These are phyloP conservation scores for Cryphonectria naterciae DNA, from an alignment of 2,329 filamentous ascomycete species.

Conservation along the genomic window DNA sequence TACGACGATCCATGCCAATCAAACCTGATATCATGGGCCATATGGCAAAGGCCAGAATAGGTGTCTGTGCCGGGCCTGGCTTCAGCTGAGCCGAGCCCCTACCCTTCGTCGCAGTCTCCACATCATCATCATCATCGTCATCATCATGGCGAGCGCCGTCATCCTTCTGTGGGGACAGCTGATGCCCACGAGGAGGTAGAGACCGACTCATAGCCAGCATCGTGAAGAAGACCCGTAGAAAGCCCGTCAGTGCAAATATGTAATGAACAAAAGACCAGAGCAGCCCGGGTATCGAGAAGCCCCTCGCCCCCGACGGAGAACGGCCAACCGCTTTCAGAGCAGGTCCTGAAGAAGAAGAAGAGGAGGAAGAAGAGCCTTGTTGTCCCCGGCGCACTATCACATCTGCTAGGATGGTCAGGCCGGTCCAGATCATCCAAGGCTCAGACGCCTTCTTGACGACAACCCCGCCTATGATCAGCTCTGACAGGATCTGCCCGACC, in stretches of 20 bases:
- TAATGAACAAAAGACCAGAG: constrained; percentile 63
- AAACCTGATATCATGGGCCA: constrained; percentile 76
- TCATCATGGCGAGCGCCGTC: constrained; percentile 34
- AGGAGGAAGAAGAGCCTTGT: constrained; percentile 14
- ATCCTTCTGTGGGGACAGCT: constrained; percentile 33
- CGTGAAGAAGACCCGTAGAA: constrained; percentile 67
- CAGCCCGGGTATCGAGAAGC: constrained; percentile 49
- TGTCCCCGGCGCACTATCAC: constrained; percentile 38
- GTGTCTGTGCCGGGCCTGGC: constrained; percentile 49
- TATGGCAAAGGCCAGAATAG: constrained; percentile 75
- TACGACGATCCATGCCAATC: constrained; percentile 74
- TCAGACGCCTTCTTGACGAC: constrained; percentile 81
- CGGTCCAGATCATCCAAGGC: constrained; percentile 87
- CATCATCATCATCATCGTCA: constrained; percentile 9
- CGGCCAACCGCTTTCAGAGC: constrained; percentile 29
- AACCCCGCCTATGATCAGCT: constrained; percentile 84
- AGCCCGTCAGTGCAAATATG: constrained; percentile 59
- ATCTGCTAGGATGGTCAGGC: constrained; percentile 71
- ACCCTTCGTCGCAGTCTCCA: constrained; percentile 31
- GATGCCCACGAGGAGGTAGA: constrained; percentile 57
- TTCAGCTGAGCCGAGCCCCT: constrained; percentile 31
- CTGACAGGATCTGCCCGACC: constrained; percentile 84
- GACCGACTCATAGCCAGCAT: constrained; percentile 71
- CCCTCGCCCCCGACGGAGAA: constrained; percentile 8
- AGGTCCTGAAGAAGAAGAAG: constrained; percentile 9